Evolutionary conservation across 2,329 filamentous ascomycete species (phyloP).

Genomic region (Nothomitra cinnamomea): DNA sequence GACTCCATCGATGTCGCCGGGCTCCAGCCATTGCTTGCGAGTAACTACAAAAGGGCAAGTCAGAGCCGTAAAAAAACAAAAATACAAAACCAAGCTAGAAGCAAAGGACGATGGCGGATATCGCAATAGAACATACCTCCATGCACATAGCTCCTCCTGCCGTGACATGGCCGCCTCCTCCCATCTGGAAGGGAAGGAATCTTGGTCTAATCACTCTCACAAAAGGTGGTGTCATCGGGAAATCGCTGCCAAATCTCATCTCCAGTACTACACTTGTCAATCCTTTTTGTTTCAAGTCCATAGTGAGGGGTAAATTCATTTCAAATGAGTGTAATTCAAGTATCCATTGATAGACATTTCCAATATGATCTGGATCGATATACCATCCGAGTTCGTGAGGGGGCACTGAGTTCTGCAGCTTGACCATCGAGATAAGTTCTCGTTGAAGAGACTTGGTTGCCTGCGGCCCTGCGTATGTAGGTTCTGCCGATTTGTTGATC

Average conservation of each 20-base stretch:
- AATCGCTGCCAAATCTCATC: slow-evolving; percentile 61
- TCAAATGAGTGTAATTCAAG: slow-evolving; percentile 79
- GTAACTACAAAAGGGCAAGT: slow-evolving; percentile 29
- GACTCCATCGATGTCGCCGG: slow-evolving; percentile 58
- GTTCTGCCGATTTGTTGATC: no score
- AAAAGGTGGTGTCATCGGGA: slow-evolving; percentile 67
- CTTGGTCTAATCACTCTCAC: slow-evolving; percentile 67
- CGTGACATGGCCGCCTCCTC: slow-evolving; percentile 78
- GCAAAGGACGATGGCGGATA: neutral
- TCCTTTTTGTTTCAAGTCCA: slow-evolving; percentile 50
- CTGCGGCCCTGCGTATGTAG: slow-evolving; percentile 42
- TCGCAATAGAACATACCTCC: slow-evolving; percentile 24
- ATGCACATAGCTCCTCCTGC: slow-evolving; percentile 70
- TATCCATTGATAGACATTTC: slow-evolving; percentile 80
- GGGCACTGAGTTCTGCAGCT: slow-evolving; percentile 43
- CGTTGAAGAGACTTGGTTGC: slow-evolving; percentile 46
- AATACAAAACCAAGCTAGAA: neutral
- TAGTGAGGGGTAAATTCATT: slow-evolving; percentile 44
- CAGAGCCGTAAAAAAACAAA: slow-evolving; percentile 7
- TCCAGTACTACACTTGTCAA: slow-evolving; percentile 61
- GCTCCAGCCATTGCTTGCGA: slow-evolving; percentile 73
- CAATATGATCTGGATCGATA: slow-evolving; percentile 47
- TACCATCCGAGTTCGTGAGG: slow-evolving; percentile 66
- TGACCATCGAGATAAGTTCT: slow-evolving; percentile 47
- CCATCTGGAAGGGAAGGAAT: slow-evolving; percentile 51